Percentiles rank a stretch among this genome's conserved stretches.
Evolutionary conservation across 2,329 filamentous ascomycete genomes (phyloP).

Genomic region (Fusarium pseudoanthophilum): DNA sequence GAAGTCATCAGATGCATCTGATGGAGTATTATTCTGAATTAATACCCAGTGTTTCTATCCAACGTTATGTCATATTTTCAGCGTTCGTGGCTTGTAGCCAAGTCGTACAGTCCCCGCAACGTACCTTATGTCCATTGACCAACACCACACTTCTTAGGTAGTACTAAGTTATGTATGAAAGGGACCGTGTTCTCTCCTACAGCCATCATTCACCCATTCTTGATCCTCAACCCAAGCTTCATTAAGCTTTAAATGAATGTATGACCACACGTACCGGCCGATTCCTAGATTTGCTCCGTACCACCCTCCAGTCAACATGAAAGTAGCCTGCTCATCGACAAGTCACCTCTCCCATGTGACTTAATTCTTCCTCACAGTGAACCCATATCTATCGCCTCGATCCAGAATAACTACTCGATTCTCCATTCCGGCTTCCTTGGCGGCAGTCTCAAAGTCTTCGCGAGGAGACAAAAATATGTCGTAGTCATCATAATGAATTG

Average conservation of each 20-base stretch:
- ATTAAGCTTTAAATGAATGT: not conserved
- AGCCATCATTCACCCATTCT: not conserved
- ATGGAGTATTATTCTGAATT: not conserved
- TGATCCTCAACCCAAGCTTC: not conserved
- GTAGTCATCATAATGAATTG: constrained; percentile 74
- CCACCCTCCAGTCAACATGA: not conserved
- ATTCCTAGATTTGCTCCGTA: not conserved
- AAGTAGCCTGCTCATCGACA: not conserved
- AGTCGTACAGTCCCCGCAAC: not conserved
- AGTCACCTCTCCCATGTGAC: not conserved
- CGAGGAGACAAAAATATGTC: constrained; percentile 69
- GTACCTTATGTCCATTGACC: not conserved
- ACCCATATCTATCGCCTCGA: constrained; percentile 30
- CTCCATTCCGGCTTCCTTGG: constrained; percentile 61
- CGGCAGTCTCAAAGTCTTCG: constrained; percentile 67
- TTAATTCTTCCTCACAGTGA: constrained; percentile 7
- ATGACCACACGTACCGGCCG: not conserved
- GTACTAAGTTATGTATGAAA: not conserved
- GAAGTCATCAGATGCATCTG: not conserved
- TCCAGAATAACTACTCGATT: constrained; percentile 70
- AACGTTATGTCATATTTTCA: not conserved
- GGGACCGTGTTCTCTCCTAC: not conserved
- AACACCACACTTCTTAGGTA: not conserved
- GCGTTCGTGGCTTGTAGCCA: not conserved
- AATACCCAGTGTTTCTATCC: not conserved